A percentile compares a stretch with the other conserved stretches of the same genome.
phyloP scores from a whole-genome alignment of 352 stramenopile genomes.

The Paralagenidium karlingii region DNA sequence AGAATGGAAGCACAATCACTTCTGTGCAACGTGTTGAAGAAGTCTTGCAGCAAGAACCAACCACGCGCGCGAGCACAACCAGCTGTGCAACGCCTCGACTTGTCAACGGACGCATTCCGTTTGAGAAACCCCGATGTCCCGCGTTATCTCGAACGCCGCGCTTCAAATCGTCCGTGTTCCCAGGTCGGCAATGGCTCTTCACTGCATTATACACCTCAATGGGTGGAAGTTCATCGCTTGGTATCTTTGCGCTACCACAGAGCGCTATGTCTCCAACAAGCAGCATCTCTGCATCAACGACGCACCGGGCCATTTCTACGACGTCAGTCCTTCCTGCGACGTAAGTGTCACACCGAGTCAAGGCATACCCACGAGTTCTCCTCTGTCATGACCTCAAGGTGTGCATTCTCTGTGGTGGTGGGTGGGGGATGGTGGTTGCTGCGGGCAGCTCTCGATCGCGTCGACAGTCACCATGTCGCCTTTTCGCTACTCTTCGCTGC shows the following conservation, averaged over 20 bases:
- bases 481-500: conserved; percentile 52
- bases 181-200: conserved; percentile 15
- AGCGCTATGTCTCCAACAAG: conserved; percentile 58
- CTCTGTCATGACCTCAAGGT: no score
- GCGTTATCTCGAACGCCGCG: conserved; percentile 45
- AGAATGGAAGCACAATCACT: no score
- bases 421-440: background rate
- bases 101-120: no score
- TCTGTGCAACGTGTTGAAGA: no score
- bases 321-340: conserved; percentile 53
- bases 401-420: background rate
- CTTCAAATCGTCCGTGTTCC: conserved; percentile 58
- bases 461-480: conserved; percentile 47
- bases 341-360: no score
- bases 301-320: conserved; percentile 53
- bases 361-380: no score
- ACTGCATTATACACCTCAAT: no score
- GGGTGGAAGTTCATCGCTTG: background rate
- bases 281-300: conserved; percentile 37
- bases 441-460: conserved; percentile 35
- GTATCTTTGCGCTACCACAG: conserved; percentile 7
- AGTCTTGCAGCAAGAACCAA: no score
- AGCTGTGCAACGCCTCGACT: no score
- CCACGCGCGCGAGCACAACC: no score
- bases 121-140: conserved; percentile 25